phyloP scores from a whole-genome alignment of 177 flowering plant genomes.

The Vitis hybrid region DNA sequence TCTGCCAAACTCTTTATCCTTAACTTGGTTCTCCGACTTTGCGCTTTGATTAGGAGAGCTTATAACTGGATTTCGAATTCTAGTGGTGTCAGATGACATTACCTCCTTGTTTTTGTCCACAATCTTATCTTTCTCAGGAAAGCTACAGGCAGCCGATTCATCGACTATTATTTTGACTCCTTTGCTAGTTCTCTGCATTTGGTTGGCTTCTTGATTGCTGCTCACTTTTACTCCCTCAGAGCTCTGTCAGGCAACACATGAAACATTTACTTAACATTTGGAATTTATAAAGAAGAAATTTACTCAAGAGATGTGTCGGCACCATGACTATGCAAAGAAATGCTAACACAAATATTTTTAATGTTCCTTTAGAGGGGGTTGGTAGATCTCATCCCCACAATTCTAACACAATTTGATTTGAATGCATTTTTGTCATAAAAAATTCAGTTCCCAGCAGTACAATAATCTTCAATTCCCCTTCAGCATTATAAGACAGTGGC shows the following conservation, averaged over 20 bases:
- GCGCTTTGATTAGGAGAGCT: background rate
- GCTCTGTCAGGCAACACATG: constrained; percentile 18
- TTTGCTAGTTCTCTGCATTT: constrained; percentile 19
- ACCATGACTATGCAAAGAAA: too few species aligned
- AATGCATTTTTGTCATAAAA: too few species aligned
- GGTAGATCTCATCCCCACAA: too few species aligned
- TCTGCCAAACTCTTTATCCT: constrained; percentile 6
- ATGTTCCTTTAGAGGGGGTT: too few species aligned
- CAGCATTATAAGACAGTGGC: too few species aligned
- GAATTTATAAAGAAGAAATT: background rate
- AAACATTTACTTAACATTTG: background rate
- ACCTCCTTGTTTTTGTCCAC: constrained; percentile 4
- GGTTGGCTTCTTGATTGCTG: constrained; percentile 13
- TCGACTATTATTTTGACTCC: constrained; percentile 5
- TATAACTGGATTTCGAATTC: background rate
- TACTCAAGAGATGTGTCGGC: background rate
- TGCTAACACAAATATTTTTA: too few species aligned
- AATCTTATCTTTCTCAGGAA: constrained; percentile 10
- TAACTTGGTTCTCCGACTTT: background rate
- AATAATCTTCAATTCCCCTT: too few species aligned
- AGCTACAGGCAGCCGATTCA: background rate
- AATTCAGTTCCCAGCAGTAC: too few species aligned
- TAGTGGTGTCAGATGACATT: background rate
- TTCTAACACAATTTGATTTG: too few species aligned
- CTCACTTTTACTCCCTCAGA: constrained; percentile 14